Evolutionary conservation across 176 grass and related monocot species (phyloP), one percentile per base, ranked within the genome.

Genomic region (Paspalum vaginatum): DNA sequence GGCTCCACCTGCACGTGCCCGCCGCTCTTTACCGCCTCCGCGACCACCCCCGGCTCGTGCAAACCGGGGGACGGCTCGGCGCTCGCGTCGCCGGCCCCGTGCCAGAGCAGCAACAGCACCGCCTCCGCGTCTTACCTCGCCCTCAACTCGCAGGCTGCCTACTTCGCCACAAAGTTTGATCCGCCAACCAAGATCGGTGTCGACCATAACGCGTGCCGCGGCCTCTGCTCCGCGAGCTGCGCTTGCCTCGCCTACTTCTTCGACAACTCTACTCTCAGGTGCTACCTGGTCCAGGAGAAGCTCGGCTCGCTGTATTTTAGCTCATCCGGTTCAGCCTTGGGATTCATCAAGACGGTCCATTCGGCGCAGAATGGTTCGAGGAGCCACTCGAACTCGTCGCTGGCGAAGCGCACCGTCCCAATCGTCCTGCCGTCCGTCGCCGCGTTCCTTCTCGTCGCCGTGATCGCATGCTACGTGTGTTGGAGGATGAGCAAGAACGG

Each of bases 201-300:
- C 12, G 53, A 63, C 46, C 51, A 45, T 10, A 63, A 84, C 13
- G 72, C 55, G 0, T 98, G 95, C 81, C 88, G 72, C 20, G 83
- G 44, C 53, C 88, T 89, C 50, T 98, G 95, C 85, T 82, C 90
- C 15, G 82, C 67, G 13, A 94, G 83, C 47, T 98, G 92, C 74
- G 79, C 84, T 2, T 98, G 95, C 66, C 62, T 88, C 11, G 86
- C 86, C 43, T 98, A 83, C 85, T 93, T 95, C 79, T 82, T 92
- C 22, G 84, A 89, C 68, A 87, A 4, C 20, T 81, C 90, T 52
- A 81, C 92, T 65, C n/a, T 26, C 42, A 83, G 48, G 18, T 98
- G 95, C 67, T 87, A 89, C 52, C 49, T 94, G 18, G 18, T 98
- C 26, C 46, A 81, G n/a, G 37, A 83, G n/a, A 86, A 87, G 59